Base-by-base conservation (phyloP, 1,284 basidiomycete genomes). In the Marasmius sp. region DNA sequence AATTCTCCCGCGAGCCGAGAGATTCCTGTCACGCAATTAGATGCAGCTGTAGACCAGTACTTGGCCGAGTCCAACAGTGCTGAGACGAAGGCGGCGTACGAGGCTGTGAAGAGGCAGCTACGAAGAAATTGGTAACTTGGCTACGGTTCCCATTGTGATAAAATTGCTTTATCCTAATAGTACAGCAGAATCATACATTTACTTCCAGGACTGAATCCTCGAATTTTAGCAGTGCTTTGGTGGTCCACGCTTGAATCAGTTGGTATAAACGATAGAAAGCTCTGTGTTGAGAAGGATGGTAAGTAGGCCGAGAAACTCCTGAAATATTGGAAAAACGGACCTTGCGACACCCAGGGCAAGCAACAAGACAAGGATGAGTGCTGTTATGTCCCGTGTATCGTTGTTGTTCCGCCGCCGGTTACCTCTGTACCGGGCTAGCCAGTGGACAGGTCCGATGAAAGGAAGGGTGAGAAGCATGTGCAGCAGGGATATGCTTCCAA, bases 141-240 rank as follows among this genome's bases (percentile, higher is more conserved):
- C 22, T 64, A 18, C n/a, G 14, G 9, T 50, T n/a, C 14, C 45
- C 36, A 57, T 33, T 49, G 52, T 49, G n/a, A n/a, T 62, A 58
- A 57, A 58, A 61, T n/a, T 36, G 33, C 16, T 16, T 6, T 33
- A 22, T 22, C 27, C 27, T 27, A 27, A 27, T 27, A 27, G 27
- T 27, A 27, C 27, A 27, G 33, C 41, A 65, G 43, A 45, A 51
- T 51, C 34, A 49, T 36, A 18, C 36, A 62, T 81, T 81, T 38
- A 92, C 91, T 73, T 93, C 91, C 48, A 93, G 76, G 61, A 93
- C 92, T 1, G 86, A 86, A 71, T 91, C 88, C 70, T 93, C 91
- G 6, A 90, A 89, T 41, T 87, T 84, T 7, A 85, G 74, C 18
- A 93, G 77, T n/a, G 89, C 58, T 20, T 84, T 80, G 69, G 86